phyloP scores from a whole-genome alignment of 768 basidiomycete species.

The Rhodosporidiobolus sp. region DNA sequence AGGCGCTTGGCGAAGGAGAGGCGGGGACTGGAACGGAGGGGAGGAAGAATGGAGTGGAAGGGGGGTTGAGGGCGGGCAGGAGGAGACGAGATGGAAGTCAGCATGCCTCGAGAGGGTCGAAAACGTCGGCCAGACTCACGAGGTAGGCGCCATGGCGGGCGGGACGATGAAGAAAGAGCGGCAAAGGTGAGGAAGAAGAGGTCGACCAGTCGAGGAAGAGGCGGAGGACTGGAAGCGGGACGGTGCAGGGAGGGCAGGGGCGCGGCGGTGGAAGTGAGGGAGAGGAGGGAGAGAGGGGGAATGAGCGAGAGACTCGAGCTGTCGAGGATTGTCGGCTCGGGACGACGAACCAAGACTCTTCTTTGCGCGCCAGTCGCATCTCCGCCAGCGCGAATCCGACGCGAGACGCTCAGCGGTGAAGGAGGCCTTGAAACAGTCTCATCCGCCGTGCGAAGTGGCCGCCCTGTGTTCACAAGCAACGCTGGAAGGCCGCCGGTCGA shows the following conservation, averaged over 20 bases:
- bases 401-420: no score
- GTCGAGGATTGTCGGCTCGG: not conserved
- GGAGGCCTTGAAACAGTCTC: no score
- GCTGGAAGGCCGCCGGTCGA: no score
- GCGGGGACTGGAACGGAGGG: no score
- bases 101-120: not conserved
- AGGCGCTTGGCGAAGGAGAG: not conserved
- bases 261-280: not conserved
- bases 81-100: not conserved
- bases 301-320: not conserved
- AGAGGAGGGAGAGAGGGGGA: not conserved
- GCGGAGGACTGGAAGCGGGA: not conserved
- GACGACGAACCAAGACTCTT: no score
- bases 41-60: not conserved
- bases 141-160: not conserved
- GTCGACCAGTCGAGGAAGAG: not conserved
- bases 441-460: no score
- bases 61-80: not conserved
- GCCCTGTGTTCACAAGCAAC: no score
- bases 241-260: not conserved
- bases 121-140: no score
- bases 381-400: no score
- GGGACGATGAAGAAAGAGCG: not conserved
- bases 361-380: no score
- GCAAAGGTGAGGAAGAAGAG: not conserved